A percentile compares a stretch with the other conserved stretches of the same genome.
Conservation (phyloP, 805 yeast species). For the Lipomyces oligophaga region DNA sequence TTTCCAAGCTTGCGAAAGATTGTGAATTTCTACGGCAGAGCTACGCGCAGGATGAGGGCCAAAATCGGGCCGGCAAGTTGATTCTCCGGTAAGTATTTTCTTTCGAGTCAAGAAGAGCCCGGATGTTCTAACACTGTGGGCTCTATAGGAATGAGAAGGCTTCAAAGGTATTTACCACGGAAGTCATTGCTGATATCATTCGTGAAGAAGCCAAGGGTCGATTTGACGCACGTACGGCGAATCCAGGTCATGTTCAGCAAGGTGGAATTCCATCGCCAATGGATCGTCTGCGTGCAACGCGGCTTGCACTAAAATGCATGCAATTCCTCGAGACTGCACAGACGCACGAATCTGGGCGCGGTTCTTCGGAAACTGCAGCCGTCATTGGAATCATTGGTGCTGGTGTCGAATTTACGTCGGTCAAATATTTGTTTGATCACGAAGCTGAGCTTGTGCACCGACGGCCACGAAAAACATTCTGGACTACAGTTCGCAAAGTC, state of each 20-base stretch:
- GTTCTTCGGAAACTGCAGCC: constrained; percentile 54
- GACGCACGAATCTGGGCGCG: constrained; percentile 12
- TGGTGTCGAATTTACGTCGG: constrained; percentile 67
- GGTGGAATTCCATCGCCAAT: constrained; percentile 94
- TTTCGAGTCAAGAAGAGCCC: neutral
- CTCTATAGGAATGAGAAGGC: constrained; percentile 61
- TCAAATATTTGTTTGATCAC: constrained; percentile 73
- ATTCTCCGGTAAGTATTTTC: constrained; percentile 49
- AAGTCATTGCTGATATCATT: constrained; percentile 77
- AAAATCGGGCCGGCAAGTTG: constrained; percentile 78
- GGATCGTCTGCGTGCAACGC: constrained; percentile 84
- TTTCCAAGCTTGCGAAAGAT: constrained; percentile 70
- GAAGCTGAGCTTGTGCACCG: constrained; percentile 79
- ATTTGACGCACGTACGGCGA: constrained; percentile 89
- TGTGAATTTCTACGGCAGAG: constrained; percentile 63
- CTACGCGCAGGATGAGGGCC: constrained; percentile 71
- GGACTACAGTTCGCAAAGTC: constrained; percentile 70
- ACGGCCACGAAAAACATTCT: constrained; percentile 84
- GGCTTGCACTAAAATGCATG: constrained; percentile 86
- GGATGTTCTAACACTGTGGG: neutral
- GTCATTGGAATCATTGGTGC: constrained; percentile 82
- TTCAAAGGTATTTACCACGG: constrained; percentile 75
- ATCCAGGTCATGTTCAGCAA: constrained; percentile 98
- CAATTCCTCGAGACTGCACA: constrained; percentile 71
- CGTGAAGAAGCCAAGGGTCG: constrained; percentile 69